Evolutionary conservation across 192 early-diverging fungal species (phyloP).

Genomic region (Linderina pennispora): DNA sequence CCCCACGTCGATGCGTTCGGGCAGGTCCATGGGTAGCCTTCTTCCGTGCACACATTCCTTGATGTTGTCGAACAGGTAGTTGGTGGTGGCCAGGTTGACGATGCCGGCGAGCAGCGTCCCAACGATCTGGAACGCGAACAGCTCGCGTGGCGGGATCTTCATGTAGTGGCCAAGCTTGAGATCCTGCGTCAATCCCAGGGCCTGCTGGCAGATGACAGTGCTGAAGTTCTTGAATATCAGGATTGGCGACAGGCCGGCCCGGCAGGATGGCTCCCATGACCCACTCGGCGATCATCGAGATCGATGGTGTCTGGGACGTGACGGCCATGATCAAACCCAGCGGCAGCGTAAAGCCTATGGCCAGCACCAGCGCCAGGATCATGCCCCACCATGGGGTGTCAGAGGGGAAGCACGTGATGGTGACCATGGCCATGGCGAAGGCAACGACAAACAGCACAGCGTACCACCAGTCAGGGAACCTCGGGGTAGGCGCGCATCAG

Average conservation of each 20-base stretch:
- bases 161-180: conserved; percentile 63
- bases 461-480: conserved; percentile 55
- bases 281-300: conserved; percentile 59
- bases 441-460: conserved; percentile 29
- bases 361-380: conserved; percentile 43
- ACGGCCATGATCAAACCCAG: conserved; percentile 61
- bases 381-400: conserved; percentile 61
- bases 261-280: conserved; percentile 57
- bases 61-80: conserved; percentile 53
- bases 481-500: conserved; percentile 59
- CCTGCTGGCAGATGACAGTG: conserved; percentile 54
- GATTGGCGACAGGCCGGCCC: conserved; percentile 53
- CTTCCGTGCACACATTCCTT: conserved; percentile 27
- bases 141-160: conserved; percentile 59
- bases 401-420: conserved; percentile 39
- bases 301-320: conserved; percentile 47
- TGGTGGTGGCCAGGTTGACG: conserved; percentile 43
- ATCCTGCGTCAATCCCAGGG: conserved; percentile 54
- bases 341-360: conserved; percentile 52
- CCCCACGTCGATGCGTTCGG: conserved; percentile 41
- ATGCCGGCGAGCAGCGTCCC: conserved; percentile 56
- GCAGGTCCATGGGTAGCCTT: conserved; percentile 53
- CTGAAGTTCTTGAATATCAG: conserved; percentile 72
- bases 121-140: conserved; percentile 57
- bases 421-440: conserved; percentile 32